A percentile compares a stretch with the other conserved stretches of the same genome.
Evolutionary conservation across 495 filamentous ascomycete genomes (phyloP).

Genomic region (Neohortaea acidophila): DNA sequence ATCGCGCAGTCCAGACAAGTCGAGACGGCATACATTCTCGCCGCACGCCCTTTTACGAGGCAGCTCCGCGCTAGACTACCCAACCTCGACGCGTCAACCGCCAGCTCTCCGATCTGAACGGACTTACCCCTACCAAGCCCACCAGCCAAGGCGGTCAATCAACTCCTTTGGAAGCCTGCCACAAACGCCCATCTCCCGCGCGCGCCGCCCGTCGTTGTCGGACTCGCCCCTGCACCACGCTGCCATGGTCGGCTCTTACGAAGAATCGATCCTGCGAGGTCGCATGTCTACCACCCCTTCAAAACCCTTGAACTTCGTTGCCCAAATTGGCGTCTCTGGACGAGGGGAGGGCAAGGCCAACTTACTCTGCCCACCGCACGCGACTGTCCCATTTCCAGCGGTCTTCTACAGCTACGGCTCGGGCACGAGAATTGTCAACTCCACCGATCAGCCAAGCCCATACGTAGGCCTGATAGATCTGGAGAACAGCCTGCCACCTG

Average conservation of each 20-base stretch:
- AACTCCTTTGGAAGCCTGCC: conserved; percentile 43
- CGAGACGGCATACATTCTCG: conserved; percentile 44
- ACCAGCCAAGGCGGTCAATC: conserved; percentile 59
- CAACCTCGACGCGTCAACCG: conserved; percentile 20
- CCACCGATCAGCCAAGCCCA: conserved; percentile 62
- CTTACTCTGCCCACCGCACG: conserved; percentile 76
- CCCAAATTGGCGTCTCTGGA: conserved; percentile 88
- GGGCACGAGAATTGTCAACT: conserved; percentile 31
- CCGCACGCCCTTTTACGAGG: conserved; percentile 38
- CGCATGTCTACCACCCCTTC: conserved; percentile 96
- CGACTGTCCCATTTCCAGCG: conserved; percentile 84
- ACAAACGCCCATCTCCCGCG: conserved; percentile 42
- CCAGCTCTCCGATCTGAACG: conserved; percentile 36
- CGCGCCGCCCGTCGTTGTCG: conserved; percentile 57
- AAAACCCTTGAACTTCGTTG: conserved; percentile 81
- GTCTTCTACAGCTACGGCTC: conserved; percentile 83
- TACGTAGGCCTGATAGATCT: conserved; percentile 93
- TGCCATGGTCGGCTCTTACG: conserved; percentile 93
- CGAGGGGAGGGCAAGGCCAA: conserved; percentile 78
- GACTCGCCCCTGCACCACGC: conserved; percentile 77
- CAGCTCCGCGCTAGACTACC: conserved; percentile 25
- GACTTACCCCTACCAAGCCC: conserved; percentile 48
- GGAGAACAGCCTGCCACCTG: conserved; percentile 51
- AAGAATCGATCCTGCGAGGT: conserved; percentile 87
- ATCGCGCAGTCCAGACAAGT: conserved; percentile 31